A percentile compares a stretch with the other conserved stretches of the same genome.
Conservation (phyloP, 192 early-diverging fungal species). For the Entrophospora sp. region DNA sequence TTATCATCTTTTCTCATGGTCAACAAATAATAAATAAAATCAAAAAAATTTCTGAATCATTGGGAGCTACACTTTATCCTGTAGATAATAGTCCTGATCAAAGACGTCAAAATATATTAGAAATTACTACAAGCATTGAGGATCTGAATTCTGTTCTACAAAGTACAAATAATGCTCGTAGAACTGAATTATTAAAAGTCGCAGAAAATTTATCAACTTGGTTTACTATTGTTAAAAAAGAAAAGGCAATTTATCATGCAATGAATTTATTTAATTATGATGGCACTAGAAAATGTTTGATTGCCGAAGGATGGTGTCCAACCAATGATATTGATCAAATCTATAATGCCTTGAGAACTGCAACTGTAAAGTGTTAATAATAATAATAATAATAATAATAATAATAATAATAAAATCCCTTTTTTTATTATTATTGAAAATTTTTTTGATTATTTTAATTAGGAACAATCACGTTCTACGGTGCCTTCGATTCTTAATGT, state of each 20-base stretch:
- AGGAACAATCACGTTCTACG: slow-evolving; percentile 80
- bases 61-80: slow-evolving; percentile 91
- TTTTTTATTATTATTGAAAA: slow-evolving; percentile 17
- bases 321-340: slow-evolving; percentile 73
- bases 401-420: too few relatives aligned
- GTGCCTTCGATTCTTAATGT: slow-evolving; percentile 84
- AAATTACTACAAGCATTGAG: slow-evolving; percentile 79
- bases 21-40: slow-evolving; percentile 83
- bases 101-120: slow-evolving; percentile 71
- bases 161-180: slow-evolving; percentile 77
- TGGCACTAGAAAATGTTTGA: slow-evolving; percentile 81
- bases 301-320: slow-evolving; percentile 98
- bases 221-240: slow-evolving; percentile 88
- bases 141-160: slow-evolving; percentile 79
- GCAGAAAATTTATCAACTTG: slow-evolving; percentile 82
- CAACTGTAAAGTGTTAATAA: slow-evolving; percentile 44
- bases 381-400: too few relatives aligned
- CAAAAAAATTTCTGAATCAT: slow-evolving; percentile 84
- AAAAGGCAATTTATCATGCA: slow-evolving; percentile 95
- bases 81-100: slow-evolving; percentile 78
- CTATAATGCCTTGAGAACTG: slow-evolving; percentile 74
- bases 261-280: slow-evolving; percentile 98
- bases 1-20: slow-evolving; percentile 98
- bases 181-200: slow-evolving; percentile 74
- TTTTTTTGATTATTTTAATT: background rate